phyloP scores from a whole-genome alignment of 164 flowering plant species.

The Vitis amurensis region DNA sequence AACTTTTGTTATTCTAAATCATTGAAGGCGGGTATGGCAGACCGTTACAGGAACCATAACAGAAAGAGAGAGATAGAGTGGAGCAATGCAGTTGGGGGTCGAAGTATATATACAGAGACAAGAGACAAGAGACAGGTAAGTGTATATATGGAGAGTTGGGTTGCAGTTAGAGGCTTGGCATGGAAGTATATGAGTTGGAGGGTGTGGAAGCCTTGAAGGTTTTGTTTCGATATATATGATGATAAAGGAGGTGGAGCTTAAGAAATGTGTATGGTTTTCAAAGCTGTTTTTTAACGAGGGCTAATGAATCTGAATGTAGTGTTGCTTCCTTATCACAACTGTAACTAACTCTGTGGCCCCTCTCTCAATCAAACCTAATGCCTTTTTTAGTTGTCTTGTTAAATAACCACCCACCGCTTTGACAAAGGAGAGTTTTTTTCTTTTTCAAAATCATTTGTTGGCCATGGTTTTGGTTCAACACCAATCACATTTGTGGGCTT shows the following conservation, averaged over 20 bases:
- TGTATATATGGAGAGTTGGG: too few species aligned
- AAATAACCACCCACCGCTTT: too few species aligned
- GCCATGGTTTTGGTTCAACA: too few species aligned
- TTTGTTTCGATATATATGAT: not conserved
- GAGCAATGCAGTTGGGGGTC: too few species aligned
- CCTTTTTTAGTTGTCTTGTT: not conserved
- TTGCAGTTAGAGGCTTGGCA: not conserved
- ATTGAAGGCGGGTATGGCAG: not conserved
- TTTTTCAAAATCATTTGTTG: too few species aligned
- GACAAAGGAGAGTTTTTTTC: too few species aligned
- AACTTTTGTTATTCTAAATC: too few species aligned
- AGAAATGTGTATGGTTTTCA: not conserved
- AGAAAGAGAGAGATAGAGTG: not conserved
- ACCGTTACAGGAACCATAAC: not conserved
- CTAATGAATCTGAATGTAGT: not conserved
- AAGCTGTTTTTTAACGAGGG: not conserved
- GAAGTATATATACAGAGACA: too few species aligned
- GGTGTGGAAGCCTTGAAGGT: not conserved
- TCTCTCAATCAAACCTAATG: not conserved
- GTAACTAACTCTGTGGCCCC: slow-evolving; percentile 39
- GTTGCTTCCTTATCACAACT: slow-evolving; percentile 35
- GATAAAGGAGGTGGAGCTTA: not conserved
- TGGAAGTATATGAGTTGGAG: slow-evolving; percentile 9
- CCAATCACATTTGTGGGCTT: too few species aligned
- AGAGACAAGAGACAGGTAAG: too few species aligned